Evolutionary conservation across 1,139 yeast species (phyloP).

Genomic region (Geotrichum candidum): DNA sequence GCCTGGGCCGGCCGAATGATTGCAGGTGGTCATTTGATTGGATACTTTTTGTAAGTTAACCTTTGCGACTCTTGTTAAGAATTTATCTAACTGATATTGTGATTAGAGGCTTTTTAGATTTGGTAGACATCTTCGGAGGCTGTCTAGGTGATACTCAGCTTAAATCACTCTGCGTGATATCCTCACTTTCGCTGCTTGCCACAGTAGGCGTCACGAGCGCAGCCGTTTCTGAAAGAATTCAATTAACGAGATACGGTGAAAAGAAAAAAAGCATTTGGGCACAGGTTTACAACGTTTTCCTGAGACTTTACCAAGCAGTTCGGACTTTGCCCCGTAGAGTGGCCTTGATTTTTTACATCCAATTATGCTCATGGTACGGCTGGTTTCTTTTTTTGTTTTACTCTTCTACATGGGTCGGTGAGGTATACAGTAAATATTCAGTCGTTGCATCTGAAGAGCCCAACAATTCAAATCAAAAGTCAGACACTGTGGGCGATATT

Average conservation of each 20-base stretch:
- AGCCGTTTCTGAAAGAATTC: slow-evolving; percentile 28
- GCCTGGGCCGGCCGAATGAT: slow-evolving; percentile 74
- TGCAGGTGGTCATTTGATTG: slow-evolving; percentile 50
- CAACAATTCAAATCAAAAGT: slow-evolving; percentile 23
- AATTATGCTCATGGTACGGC: slow-evolving; percentile 37
- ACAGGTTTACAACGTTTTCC: slow-evolving; percentile 20
- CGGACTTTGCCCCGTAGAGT: slow-evolving; percentile 26
- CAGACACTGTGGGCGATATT: slow-evolving; percentile 33
- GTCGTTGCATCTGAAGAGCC: slow-evolving; percentile 17
- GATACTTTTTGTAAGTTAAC: slow-evolving; percentile 39
- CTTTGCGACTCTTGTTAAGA: not conserved
- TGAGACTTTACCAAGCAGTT: slow-evolving; percentile 22
- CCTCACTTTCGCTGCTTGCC: slow-evolving; percentile 39
- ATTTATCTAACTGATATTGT: not conserved
- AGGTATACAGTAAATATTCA: slow-evolving; percentile 32
- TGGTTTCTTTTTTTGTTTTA: slow-evolving; percentile 38
- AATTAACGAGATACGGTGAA: slow-evolving; percentile 15
- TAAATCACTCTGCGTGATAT: slow-evolving; percentile 44
- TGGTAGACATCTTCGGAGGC: slow-evolving; percentile 37
- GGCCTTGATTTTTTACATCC: slow-evolving; percentile 31
- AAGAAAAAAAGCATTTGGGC: slow-evolving; percentile 8
- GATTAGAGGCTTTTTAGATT: slow-evolving; percentile 39
- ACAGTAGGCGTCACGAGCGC: slow-evolving; percentile 42
- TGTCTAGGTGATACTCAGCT: slow-evolving; percentile 46
- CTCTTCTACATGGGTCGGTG: slow-evolving; percentile 40